Evolutionary conservation across 148 eudicot genomes (phyloP).

Genomic region (Cornus florida): DNA sequence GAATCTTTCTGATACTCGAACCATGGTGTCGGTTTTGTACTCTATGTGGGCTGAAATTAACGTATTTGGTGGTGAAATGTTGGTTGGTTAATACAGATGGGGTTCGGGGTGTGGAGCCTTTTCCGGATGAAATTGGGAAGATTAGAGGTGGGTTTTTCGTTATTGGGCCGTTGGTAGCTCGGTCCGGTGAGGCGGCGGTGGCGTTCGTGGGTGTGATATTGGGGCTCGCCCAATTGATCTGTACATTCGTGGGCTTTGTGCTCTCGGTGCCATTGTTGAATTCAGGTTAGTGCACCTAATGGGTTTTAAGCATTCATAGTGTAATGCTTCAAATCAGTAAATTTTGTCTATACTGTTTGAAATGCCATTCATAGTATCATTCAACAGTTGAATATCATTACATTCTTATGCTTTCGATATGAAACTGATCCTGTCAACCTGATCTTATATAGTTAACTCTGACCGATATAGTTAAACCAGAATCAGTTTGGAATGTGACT

Average conservation of each 20-base stretch:
- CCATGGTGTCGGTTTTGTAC: slow-evolving; percentile 12
- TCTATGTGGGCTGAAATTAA: slow-evolving; percentile 14
- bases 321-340: not conserved
- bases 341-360: not conserved
- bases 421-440: not conserved
- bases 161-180: slow-evolving; percentile 20
- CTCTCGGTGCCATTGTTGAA: slow-evolving; percentile 26
- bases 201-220: slow-evolving; percentile 27
- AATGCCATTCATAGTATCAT: not conserved
- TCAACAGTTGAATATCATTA: not conserved
- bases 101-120: slow-evolving; percentile 10
- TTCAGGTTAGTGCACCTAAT: slow-evolving; percentile 9
- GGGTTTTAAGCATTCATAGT: not conserved
- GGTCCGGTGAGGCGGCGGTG: slow-evolving; percentile 21
- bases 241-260: slow-evolving; percentile 19
- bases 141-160: slow-evolving; percentile 28
- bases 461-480: not conserved
- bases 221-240: slow-evolving; percentile 24
- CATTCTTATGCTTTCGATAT: not conserved
- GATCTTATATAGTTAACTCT: not conserved
- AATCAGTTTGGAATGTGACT: not conserved
- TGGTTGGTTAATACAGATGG: not conserved
- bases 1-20: slow-evolving; percentile 2
- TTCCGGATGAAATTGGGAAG: slow-evolving; percentile 1
- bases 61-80: not conserved